Base-by-base conservation (phyloP, 2,329 filamentous ascomycete genomes). In the Scytalidium lignicola region DNA sequence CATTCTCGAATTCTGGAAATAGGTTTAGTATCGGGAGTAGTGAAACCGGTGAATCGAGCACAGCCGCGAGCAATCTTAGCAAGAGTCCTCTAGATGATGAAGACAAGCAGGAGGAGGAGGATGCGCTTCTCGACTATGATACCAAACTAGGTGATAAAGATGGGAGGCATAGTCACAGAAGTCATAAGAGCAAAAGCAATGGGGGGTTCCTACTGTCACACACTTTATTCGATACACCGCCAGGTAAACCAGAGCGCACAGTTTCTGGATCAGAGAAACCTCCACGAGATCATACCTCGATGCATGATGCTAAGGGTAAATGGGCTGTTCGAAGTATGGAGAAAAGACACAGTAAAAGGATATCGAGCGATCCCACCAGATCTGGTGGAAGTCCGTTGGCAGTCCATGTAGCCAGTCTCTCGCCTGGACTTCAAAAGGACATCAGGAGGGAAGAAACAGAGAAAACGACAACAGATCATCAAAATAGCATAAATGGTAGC, bases 11-110 rank as follows among this genome's bases (percentile, higher is more conserved):
- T 28, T 51, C 52, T 1, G 52, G 43, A 5, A 49, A 52, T 59
- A 63, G 54, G 61, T 65, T 43, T 44, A 69, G 68, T 54, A 57
- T 62, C 52, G 62, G 57, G 12, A 70, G 69, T 57, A 67, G 71
- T 57, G 73, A 75, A 41, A 68, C 67, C 8, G 72, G 70, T 53
- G 73, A 74, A 56, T 70, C 74, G 47, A 77, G 71, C 53, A 61
- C 60, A 13, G 55, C 63, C n/a, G 65, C 59, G 3, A 68, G 66
- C 50, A 54, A 61, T 23, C 52, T 23, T 41, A 20, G 15, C 23
- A 20, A 21, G 37, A 28, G 21, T 23, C 23, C 21, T 15, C 12
- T 17, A 28, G 49, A 56, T n/a, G 44, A 8, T 40, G n/a, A 17
- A 46, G 20, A 26, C 18, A 37, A 52, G 22, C 46, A 48, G 19